Evolutionary conservation across 768 basidiomycete species (phyloP), one percentile per base, ranked within the genome.

Genomic region (Phallus indusiatus): DNA sequence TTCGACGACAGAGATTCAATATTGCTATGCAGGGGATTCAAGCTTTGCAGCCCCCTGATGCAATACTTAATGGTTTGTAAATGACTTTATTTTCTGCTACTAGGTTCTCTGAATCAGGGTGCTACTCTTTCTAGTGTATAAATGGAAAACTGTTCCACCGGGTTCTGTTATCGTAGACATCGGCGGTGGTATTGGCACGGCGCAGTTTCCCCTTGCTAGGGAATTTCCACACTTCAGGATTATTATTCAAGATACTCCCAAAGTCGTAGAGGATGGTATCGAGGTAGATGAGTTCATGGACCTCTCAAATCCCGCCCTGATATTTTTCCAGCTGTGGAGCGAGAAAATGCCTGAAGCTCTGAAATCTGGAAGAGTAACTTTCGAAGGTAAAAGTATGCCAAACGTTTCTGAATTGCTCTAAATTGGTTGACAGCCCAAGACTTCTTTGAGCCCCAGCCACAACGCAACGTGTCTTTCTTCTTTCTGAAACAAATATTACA

Each of bases 111-210:
- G 53, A 58, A 6, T n/a, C n/a, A n/a, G n/a, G n/a, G n/a, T 47
- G 50, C 35, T 57, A 47, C 46, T 12, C 21, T 18, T n/a, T n/a
- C n/a, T 28, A 67, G 66, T 61, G 10, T 67, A 64, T 50, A 47
- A 61, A n/a, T 67, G 67, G 67, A 61, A 60, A 18, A 53, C 7
- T 1, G 55, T 69, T 11, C 59, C 59, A 9, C 21, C 61, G 35
- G 64, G 53, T 22, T 52, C 63, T 1, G 33, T 60, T 1, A 33
- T 69, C 46, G 64, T 69, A 21, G 68, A 67, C 47, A 65, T 67
- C 21, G 68, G 68, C 0, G 64, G 62, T 1, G 67, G 67, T 1
- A 49, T 63, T 24, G 68, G 68, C 0, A 28, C 55, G 18, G 52
- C 58, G 17, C 17, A 59, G 0, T 49, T 66, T 6, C 33, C 33